phyloP scores from a whole-genome alignment of 495 filamentous ascomycete genomes.

The Penicillium subrubescens region DNA sequence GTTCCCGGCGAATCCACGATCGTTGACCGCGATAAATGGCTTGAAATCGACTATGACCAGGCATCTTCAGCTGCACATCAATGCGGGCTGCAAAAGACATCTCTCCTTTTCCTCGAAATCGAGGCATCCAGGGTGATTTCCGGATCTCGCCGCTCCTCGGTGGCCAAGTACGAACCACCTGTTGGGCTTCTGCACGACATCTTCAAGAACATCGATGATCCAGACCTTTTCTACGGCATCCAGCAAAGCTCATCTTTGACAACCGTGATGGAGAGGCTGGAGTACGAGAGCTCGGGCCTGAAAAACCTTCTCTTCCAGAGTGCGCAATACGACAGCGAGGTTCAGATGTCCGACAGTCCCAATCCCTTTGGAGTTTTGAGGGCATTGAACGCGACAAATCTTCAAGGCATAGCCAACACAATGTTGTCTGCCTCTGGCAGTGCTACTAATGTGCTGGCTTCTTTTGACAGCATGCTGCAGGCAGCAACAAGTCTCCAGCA shows the following conservation, averaged over 20 bases:
- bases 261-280: slow-evolving; percentile 78
- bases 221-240: slow-evolving; percentile 95
- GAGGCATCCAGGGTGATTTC: slow-evolving; percentile 55
- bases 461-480: slow-evolving; percentile 69
- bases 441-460: slow-evolving; percentile 35
- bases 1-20: slow-evolving; percentile 73
- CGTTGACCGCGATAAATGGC: slow-evolving; percentile 78
- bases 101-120: slow-evolving; percentile 81
- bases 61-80: slow-evolving; percentile 74
- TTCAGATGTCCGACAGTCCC: slow-evolving; percentile 58
- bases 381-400: slow-evolving; percentile 48
- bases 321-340: slow-evolving; percentile 86
- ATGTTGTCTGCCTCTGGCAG: slow-evolving; percentile 35
- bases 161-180: slow-evolving; percentile 58
- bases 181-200: slow-evolving; percentile 73
- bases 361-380: slow-evolving; percentile 45
- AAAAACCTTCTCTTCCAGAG: slow-evolving; percentile 90
- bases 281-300: slow-evolving; percentile 84
- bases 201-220: slow-evolving; percentile 90
- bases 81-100: slow-evolving; percentile 86
- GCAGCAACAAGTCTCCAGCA: slow-evolving; percentile 87
- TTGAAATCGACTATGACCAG: slow-evolving; percentile 75
- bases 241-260: slow-evolving; percentile 72
- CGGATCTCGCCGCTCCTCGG: slow-evolving; percentile 67
- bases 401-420: slow-evolving; percentile 52